Evolutionary conservation across 768 basidiomycete species (phyloP), one percentile per base, ranked within the genome.

Genomic region (Amanita brunnescens): DNA sequence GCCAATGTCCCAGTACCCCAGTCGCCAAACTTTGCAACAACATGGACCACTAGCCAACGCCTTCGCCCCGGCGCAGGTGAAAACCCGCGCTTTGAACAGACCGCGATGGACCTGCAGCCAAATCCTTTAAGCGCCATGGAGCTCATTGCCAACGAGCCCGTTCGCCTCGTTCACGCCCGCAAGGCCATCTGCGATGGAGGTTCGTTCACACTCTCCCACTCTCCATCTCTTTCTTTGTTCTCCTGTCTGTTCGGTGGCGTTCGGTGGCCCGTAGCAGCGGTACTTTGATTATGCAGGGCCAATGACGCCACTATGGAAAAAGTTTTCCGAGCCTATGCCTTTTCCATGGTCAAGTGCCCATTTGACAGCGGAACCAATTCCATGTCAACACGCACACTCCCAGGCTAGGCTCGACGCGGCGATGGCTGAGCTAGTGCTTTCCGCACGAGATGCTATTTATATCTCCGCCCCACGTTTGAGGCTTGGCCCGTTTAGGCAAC

Each of bases 131-230:
- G 89, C 54, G 96, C 95, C 2, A 93, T 97, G 86, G 85, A 86
- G 55, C 75, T 98, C 60, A 78, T 98, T 58, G 76, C 77, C 44
- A 75, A 89, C 57, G 92, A 96, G 66, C 93, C 95, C 6, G 78
- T 95, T 50, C 76, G 86, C 47, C 62, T 92, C 40, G 85, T 95
- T 8, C 67, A 90, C 40, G 87, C 82, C 16, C 77, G 95, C 59
- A 91, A 82, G 66, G 93, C 92, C 2, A 75, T 85, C 44, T 99
- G 96, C 65, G 95, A 99, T 65, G 96, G 96, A 61, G 95, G 96
- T 97, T 58, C 59, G 90, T 73, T 43, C 46, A 23, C 29, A 21
- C 1, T 29, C 40, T 24, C 23, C 18, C 24, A 16, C 9, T 21
- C 30, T 3, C 34, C 23, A 20, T 20, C 24, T 51, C 44, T 12